Evolutionary conservation across 345 rosid species (phyloP), one percentile per base, ranked within the genome.

Genomic region (Corchorus capsularis): DNA sequence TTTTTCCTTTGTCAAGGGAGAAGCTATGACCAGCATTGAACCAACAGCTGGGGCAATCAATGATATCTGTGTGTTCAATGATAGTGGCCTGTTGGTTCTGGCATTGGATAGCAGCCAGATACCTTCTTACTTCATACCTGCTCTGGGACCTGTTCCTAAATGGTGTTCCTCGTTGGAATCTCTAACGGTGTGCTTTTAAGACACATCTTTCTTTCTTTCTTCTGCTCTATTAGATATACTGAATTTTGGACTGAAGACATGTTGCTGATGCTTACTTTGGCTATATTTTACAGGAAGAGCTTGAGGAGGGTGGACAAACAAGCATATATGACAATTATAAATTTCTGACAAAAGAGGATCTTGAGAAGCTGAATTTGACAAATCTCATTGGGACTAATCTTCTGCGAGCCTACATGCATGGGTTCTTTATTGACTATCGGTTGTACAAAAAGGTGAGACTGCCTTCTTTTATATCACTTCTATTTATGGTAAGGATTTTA

Each of bases 331-430:
- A 96, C 63, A 86, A 93, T 62, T 96, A 78, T 84, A 96, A 93
- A 84, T 96, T 92, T 78, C 85, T 96, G 85, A 89, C 94, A 5
- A 92, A 80, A 81, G 97, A 93, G 71, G 99, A 96, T 65, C 86
- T 96, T 73, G 92, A 92, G 82, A 93, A 82, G 79, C 85, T 96
- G 85, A 88, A 91, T 82, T 79, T 92, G 82, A 92, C 96, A 61
- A 79, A 87, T 81, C 84, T 92, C 77, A 92, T 96, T 56, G 99
- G 99, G 74, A 92, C 98, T 81, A 91, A 92, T 86, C 91, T 91
- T 79, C 79, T 96, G 49, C 87, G 93, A 83, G 99, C 98, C n/a
- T 92, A 86, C 74, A 89, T 93, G 97, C 98, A 96, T 76, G 99
- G 99, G 12, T 96, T 86, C 84, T 96, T 93, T 64, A 82, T 96